Evolutionary conservation across 495 filamentous ascomycete genomes (phyloP).

Genomic region (Schizothecium vesticola): DNA sequence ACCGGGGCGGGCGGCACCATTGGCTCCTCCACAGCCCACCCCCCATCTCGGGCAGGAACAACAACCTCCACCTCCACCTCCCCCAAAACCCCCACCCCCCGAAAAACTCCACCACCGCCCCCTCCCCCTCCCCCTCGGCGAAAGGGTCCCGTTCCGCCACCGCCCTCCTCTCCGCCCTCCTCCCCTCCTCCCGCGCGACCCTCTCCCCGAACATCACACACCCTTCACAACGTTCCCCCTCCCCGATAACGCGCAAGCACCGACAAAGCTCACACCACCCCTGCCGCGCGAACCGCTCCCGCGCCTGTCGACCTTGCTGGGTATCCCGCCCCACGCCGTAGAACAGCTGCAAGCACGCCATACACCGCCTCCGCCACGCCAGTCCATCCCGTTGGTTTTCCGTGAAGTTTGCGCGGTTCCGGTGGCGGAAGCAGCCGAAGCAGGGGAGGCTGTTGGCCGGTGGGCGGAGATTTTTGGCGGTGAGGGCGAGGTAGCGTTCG

Average conservation of each 20-base stretch:
- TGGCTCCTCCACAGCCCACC: too few species aligned
- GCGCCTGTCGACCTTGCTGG: not conserved
- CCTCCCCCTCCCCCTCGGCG: too few species aligned
- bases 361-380: not conserved
- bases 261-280: not conserved
- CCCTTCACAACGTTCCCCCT: not conserved
- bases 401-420: not conserved
- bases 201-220: not conserved
- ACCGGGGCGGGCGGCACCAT: too few species aligned
- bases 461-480: too few species aligned
- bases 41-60: too few species aligned
- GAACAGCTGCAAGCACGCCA: not conserved
- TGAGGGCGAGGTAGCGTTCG: not conserved
- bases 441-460: not conserved
- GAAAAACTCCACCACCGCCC: too few species aligned
- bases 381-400: not conserved
- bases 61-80: too few species aligned
- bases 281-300: constrained; percentile 1
- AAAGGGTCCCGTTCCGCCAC: too few species aligned
- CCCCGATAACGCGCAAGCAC: not conserved
- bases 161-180: not conserved
- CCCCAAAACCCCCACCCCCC: too few species aligned
- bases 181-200: not conserved
- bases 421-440: not conserved
- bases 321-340: not conserved